These are phyloP conservation scores for Crepidotus variabilis DNA, from an alignment of 768 basidiomycete genomes.

Conservation along the genomic window DNA sequence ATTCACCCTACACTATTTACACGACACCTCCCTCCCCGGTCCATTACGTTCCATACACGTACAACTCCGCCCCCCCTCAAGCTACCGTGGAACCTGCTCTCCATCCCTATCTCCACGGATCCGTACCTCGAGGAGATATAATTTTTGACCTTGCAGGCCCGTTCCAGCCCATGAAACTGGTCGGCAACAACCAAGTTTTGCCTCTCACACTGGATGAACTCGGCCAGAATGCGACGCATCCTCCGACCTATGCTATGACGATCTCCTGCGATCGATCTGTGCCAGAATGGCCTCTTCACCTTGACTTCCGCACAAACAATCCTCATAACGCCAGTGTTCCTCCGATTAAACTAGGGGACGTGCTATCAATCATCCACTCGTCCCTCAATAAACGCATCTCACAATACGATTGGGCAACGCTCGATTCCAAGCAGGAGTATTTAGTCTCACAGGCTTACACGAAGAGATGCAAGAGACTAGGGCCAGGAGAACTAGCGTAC, in stretches of 20 bases:
- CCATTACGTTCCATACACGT: conserved; percentile 6
- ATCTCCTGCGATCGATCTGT: conserved; percentile 49
- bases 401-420: conserved; percentile 34
- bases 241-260: conserved; percentile 48
- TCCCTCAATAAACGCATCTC: conserved; percentile 41
- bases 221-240: conserved; percentile 50
- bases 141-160: conserved; percentile 54
- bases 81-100: conserved; percentile 24
- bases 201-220: conserved; percentile 43
- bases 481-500: conserved; percentile 30
- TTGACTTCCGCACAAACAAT: conserved; percentile 31
- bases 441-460: conserved; percentile 34
- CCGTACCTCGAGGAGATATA: conserved; percentile 42
- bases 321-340: conserved; percentile 21
- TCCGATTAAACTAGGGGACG: conserved; percentile 56
- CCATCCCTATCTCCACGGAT: conserved; percentile 52
- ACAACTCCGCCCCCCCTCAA: conserved; percentile 2
- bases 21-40: conserved; percentile 9
- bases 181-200: conserved; percentile 33
- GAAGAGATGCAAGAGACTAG: conserved; percentile 30
- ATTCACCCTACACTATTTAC: conserved; percentile 9
- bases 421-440: conserved; percentile 26
- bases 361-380: conserved; percentile 47
- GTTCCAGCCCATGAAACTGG: conserved; percentile 40
- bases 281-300: conserved; percentile 59